These are phyloP conservation scores for Penicillium sclerotiorum DNA, from an alignment of 2,329 filamentous ascomycete genomes.

Conservation along the genomic window DNA sequence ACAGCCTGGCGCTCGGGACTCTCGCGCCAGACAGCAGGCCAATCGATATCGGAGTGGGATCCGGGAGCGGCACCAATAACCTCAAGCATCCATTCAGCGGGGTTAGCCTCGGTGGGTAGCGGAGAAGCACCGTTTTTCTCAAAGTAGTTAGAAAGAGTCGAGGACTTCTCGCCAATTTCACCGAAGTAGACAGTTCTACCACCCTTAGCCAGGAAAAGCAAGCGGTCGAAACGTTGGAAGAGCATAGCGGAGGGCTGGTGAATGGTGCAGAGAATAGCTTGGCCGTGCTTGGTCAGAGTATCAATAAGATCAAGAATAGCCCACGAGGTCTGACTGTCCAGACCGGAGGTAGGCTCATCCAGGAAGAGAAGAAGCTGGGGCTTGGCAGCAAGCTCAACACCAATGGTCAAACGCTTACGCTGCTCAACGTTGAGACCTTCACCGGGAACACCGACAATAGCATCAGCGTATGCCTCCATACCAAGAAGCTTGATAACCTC, in stretches of 20 bases:
- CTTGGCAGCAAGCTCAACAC: slow-evolving; percentile 93
- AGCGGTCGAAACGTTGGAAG: slow-evolving; percentile 78
- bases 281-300: slow-evolving; percentile 84
- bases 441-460: slow-evolving; percentile 85
- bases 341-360: slow-evolving; percentile 91
- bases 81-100: slow-evolving; percentile 74
- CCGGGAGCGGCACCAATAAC: slow-evolving; percentile 64
- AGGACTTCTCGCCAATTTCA: slow-evolving; percentile 63
- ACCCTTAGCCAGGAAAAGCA: slow-evolving; percentile 66
- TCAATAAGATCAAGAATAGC: slow-evolving; percentile 85
- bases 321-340: slow-evolving; percentile 93
- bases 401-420: slow-evolving; percentile 81
- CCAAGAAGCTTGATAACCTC: slow-evolving; percentile 89
- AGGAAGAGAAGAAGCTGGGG: slow-evolving; percentile 87
- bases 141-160: slow-evolving; percentile 64
- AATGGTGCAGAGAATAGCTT: slow-evolving; percentile 95
- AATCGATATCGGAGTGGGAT: slow-evolving; percentile 65
- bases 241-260: slow-evolving; percentile 96
- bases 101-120: slow-evolving; percentile 67
- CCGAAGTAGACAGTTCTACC: slow-evolving; percentile 72
- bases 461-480: slow-evolving; percentile 88
- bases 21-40: slow-evolving; percentile 64
- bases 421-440: slow-evolving; percentile 71
- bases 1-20: slow-evolving; percentile 61
- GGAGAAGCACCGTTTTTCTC: slow-evolving; percentile 63